Percentiles rank a stretch among this genome's conserved stretches.
These are phyloP conservation scores for Magnusiomyces clavatus DNA, from an alignment of 1,139 yeast genomes.

Conservation along the genomic window DNA sequence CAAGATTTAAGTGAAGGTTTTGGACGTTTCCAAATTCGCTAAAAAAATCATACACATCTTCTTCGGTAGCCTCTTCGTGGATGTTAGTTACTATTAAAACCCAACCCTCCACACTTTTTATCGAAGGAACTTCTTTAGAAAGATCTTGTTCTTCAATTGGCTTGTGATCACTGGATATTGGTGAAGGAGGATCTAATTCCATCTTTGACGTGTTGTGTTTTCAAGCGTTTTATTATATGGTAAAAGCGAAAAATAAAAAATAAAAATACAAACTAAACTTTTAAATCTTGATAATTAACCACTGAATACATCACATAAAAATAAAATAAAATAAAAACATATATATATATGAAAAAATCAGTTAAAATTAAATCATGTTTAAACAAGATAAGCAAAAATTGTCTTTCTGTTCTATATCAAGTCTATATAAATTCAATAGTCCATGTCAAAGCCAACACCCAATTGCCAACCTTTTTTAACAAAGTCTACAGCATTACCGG, in stretches of 20 bases:
- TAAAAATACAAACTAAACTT: not conserved
- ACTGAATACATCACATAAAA: too few relatives aligned
- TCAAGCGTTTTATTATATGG: too few relatives aligned
- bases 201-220: too few relatives aligned
- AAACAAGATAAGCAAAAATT: not conserved
- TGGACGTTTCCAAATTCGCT: constrained; percentile 37
- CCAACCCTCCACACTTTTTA: constrained; percentile 36
- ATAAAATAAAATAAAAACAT: too few relatives aligned
- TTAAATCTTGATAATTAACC: too few relatives aligned
- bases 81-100: constrained; percentile 36
- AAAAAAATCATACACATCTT: constrained; percentile 37
- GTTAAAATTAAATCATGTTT: not conserved
- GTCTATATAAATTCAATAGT: constrained; percentile 3
- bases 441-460: constrained; percentile 11
- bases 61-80: constrained; percentile 42
- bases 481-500: constrained; percentile 3
- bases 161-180: too few relatives aligned
- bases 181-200: too few relatives aligned
- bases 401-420: not conserved
- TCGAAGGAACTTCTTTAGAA: not conserved
- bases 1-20: constrained; percentile 37
- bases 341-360: not conserved
- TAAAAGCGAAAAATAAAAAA: not conserved
- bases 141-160: too few relatives aligned
- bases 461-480: constrained; percentile 10